Base-by-base conservation (phyloP, 257 asterid genomes). In the Salvia splendens region DNA sequence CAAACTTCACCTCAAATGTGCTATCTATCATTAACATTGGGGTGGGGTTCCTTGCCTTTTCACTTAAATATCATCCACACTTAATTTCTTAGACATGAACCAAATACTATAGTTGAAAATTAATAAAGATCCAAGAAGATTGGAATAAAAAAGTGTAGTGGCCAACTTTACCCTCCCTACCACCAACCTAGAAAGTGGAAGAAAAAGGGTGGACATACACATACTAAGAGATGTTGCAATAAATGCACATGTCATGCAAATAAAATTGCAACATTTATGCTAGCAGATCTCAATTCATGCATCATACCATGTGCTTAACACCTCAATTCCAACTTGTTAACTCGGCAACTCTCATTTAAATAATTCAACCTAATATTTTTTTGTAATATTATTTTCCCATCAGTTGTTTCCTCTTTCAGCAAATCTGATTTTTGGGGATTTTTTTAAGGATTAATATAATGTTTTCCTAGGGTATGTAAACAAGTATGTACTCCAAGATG, bases 271-370 rank as follows among this genome's bases (percentile, higher is more conserved):
- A 65, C 69, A 66, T 63, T 32, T 73, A 56, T 62, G 67, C 36
- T 62, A 35, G 15, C 60, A 41, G 24, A 38, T 73, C 30, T 66
- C 71, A 73, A 24, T 82, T 75, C 49, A 72, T 74, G 76, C 48
- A 72, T 72, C 76, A 74, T 38, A 72, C 80, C 84, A 82, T 69
- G 83, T 82, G 87, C 77, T 68, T 74, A 70, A 74, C 74, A 75
- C 79, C 81, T 74, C 72, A 65, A 62, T 28, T 16, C 3, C 67
- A 79, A 65, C 71, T 65, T 54, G 5, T 48, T 59, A 28, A 33
- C 41, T 53, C 9, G 41, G 17, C 48, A 61, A 66, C 40, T 60
- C 45, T 15, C 50, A 35, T 55, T 63, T 64, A 28, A 52, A 20
- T 46, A 40, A 52, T 24, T 40, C 50, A 15, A 6, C 41, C 35